phyloP scores from a whole-genome alignment of 345 rosid genomes.

The Pistacia atlantica region DNA sequence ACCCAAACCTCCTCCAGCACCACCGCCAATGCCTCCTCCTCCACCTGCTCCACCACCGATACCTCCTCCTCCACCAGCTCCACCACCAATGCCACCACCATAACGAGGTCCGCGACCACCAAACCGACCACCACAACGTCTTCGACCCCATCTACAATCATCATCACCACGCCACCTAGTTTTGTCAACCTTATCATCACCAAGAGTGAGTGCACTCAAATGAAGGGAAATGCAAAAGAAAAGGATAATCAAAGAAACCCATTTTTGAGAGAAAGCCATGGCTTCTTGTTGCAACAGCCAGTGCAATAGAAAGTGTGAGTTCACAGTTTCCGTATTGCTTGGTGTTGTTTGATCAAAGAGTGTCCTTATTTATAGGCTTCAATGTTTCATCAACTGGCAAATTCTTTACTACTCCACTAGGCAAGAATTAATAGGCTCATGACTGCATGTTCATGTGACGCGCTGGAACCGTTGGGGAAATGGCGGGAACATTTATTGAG shows the following conservation, averaged over 20 bases:
- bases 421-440: constrained; percentile 24
- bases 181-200: constrained; percentile 30
- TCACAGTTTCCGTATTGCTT: not conserved
- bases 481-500: constrained; percentile 36
- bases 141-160: constrained; percentile 40
- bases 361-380: constrained; percentile 16
- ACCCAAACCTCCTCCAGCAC: constrained; percentile 28
- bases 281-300: not conserved
- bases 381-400: constrained; percentile 14
- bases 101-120: constrained; percentile 24
- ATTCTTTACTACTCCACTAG: not conserved
- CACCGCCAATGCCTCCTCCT: constrained; percentile 24
- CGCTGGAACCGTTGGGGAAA: constrained; percentile 38
- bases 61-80: constrained; percentile 30
- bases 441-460: constrained; percentile 20
- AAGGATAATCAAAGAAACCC: constrained; percentile 41
- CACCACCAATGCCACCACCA: constrained; percentile 6
- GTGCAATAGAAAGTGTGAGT: not conserved
- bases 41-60: constrained; percentile 1
- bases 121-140: constrained; percentile 21
- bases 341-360: not conserved
- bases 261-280: constrained; percentile 35
- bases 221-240: constrained; percentile 25
- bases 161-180: constrained; percentile 30
- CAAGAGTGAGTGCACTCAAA: constrained; percentile 29